These are phyloP conservation scores for Phyllosticta capitalensis DNA, from an alignment of 2,329 filamentous ascomycete species.

Conservation along the genomic window DNA sequence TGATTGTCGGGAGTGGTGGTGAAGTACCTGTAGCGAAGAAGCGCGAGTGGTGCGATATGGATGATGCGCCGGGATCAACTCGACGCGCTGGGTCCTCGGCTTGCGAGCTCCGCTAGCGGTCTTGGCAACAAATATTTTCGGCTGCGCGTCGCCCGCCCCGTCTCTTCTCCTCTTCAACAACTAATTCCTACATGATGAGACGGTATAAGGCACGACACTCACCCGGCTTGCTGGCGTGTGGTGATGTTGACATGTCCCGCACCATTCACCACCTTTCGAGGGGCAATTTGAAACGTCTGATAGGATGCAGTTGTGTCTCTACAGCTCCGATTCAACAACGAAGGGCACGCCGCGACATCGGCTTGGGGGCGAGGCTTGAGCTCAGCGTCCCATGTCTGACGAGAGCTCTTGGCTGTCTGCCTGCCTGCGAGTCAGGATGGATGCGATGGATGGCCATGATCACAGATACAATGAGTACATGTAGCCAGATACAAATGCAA, in stretches of 20 bases:
- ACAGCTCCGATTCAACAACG: not conserved
- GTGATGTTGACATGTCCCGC: conserved; percentile 40
- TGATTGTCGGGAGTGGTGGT: conserved; percentile 16
- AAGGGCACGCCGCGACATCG: not conserved
- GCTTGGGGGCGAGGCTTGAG: not conserved
- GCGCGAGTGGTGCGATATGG: conserved; percentile 9
- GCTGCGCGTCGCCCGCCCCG: not conserved
- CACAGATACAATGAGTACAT: no score
- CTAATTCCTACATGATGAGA: conserved; percentile 75
- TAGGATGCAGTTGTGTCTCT: conserved; percentile 22
- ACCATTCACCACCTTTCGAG: conserved; percentile 37
- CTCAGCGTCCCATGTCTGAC: not conserved
- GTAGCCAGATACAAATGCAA: not conserved
- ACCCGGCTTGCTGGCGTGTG: conserved; percentile 38
- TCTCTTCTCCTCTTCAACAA: conserved; percentile 49
- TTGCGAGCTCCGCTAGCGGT: not conserved
- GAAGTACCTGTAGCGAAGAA: conserved; percentile 3
- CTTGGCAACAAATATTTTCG: not conserved
- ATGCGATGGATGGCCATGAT: not conserved
- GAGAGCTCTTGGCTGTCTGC: not conserved
- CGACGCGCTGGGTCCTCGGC: not conserved
- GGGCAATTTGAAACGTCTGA: conserved; percentile 37
- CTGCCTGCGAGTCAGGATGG: not conserved
- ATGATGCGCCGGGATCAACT: not conserved
- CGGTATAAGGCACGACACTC: conserved; percentile 48